These are phyloP conservation scores for Lyophyllum decastes DNA, from an alignment of 768 basidiomycete genomes.

Conservation along the genomic window DNA sequence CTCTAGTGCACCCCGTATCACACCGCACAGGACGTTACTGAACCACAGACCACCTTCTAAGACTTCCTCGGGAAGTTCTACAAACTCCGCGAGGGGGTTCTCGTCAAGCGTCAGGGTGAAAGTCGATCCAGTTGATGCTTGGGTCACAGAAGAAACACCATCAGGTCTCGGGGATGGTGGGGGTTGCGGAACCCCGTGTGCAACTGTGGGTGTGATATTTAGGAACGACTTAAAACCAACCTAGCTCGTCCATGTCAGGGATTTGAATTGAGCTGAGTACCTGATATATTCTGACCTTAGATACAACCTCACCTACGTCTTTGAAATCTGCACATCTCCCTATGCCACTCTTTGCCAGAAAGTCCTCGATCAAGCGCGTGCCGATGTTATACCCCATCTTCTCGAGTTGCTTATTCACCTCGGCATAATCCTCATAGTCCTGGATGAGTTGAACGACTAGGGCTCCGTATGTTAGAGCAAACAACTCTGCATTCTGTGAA, in stretches of 20 bases:
- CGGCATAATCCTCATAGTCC: slow-evolving; percentile 96
- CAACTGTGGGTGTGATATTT: slow-evolving; percentile 84
- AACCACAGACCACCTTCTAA: slow-evolving; percentile 95
- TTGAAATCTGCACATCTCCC: slow-evolving; percentile 92
- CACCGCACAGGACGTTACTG: slow-evolving; percentile 94
- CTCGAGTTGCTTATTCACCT: slow-evolving; percentile 95
- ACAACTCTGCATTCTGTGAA: slow-evolving; percentile 91
- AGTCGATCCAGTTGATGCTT: slow-evolving; percentile 50
- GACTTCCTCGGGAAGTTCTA: slow-evolving; percentile 92
- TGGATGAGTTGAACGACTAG: slow-evolving; percentile 98
- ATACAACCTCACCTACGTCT: slow-evolving; percentile 93
- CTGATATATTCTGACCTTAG: slow-evolving; percentile 63
- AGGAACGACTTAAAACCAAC: slow-evolving; percentile 98
- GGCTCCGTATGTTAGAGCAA: slow-evolving; percentile 95
- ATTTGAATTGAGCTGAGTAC: neutral
- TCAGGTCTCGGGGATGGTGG: slow-evolving; percentile 51
- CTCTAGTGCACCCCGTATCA: slow-evolving; percentile 89
- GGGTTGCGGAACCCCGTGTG: slow-evolving; percentile 61
- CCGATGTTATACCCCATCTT: slow-evolving; percentile 99
- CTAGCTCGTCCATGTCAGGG: slow-evolving; percentile 38
- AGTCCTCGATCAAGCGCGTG: slow-evolving; percentile 94
- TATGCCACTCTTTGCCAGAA: slow-evolving; percentile 88
- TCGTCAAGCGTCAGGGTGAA: slow-evolving; percentile 92
- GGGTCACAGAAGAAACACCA: slow-evolving; percentile 41
- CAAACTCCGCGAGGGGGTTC: slow-evolving; percentile 96